These are phyloP conservation scores for Turritis glabra DNA, from an alignment of 345 rosid species.

Conservation along the genomic window DNA sequence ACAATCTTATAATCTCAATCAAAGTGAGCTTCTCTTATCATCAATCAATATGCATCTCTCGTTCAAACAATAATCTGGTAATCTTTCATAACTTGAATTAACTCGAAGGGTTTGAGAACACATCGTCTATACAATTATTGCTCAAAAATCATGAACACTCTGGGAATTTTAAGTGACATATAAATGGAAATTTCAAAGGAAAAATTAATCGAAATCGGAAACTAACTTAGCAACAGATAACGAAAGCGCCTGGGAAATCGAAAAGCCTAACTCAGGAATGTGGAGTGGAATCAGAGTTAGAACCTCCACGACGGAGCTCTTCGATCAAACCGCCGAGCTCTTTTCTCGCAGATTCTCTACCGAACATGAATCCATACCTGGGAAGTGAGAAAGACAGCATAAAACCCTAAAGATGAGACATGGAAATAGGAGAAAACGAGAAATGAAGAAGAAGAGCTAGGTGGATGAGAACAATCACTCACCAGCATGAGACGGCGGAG, in stretches of 20 bases:
- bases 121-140: conserved; percentile 18
- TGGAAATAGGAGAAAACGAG: neutral
- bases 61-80: neutral
- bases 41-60: conserved; percentile 9
- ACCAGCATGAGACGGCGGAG: conserved; percentile 87
- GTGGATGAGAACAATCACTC: neutral
- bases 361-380: conserved; percentile 97
- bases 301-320: conserved; percentile 59
- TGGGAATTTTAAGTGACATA: neutral
- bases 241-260: conserved; percentile 7
- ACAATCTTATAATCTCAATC: conserved; percentile 12
- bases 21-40: neutral
- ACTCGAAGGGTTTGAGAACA: conserved; percentile 3
- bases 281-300: conserved; percentile 42
- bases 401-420: conserved; percentile 10
- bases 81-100: conserved; percentile 1
- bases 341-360: conserved; percentile 86
- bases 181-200: neutral
- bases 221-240: conserved; percentile 20
- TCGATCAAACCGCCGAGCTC: conserved; percentile 79
- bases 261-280: conserved; percentile 41
- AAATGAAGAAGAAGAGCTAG: neutral
- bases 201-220: neutral
- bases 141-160: conserved; percentile 13
- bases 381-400: neutral